Conservation (phyloP, 225 moss, liverwort and hornwort genomes). For the Thuidium tamariscinum region DNA sequence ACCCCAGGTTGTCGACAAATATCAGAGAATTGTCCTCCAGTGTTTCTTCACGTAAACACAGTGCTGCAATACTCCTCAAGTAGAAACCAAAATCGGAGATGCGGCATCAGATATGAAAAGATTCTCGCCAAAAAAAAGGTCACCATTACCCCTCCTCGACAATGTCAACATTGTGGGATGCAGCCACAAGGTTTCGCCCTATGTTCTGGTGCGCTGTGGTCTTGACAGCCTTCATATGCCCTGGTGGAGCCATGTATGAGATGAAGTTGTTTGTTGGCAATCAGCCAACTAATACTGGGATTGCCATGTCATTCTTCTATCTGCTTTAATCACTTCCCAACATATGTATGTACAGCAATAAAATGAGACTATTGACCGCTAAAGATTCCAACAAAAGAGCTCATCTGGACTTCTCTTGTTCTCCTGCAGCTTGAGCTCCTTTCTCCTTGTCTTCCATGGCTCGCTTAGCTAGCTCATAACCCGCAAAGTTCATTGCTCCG, state of each 20-base stretch:
- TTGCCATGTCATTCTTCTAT: not conserved
- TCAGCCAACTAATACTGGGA: not conserved
- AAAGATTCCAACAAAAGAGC: not conserved
- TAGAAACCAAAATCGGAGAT: not conserved
- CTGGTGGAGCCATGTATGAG: not conserved
- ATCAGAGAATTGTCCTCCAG: not conserved
- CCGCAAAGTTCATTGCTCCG: conserved; percentile 47
- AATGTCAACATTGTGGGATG: conserved; percentile 25
- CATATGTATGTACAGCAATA: conserved; percentile 3
- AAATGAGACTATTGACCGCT: not conserved
- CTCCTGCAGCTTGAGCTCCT: not conserved
- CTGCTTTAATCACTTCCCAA: not conserved
- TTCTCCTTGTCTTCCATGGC: conserved; percentile 38
- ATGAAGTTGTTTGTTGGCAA: not conserved
- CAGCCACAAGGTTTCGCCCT: not conserved
- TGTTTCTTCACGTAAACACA: not conserved
- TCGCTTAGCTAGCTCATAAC: conserved; percentile 42
- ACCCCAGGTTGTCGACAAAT: conserved; percentile 17
- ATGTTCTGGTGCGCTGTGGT: not conserved
- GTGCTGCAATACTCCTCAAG: not conserved
- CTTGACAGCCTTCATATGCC: not conserved
- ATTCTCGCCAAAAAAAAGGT: not conserved
- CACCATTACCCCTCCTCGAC: not conserved
- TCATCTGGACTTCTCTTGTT: conserved; percentile 6
- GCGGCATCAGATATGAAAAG: not conserved